Conservation (phyloP, 1,139 yeast species). For the Yarrowia galli region DNA sequence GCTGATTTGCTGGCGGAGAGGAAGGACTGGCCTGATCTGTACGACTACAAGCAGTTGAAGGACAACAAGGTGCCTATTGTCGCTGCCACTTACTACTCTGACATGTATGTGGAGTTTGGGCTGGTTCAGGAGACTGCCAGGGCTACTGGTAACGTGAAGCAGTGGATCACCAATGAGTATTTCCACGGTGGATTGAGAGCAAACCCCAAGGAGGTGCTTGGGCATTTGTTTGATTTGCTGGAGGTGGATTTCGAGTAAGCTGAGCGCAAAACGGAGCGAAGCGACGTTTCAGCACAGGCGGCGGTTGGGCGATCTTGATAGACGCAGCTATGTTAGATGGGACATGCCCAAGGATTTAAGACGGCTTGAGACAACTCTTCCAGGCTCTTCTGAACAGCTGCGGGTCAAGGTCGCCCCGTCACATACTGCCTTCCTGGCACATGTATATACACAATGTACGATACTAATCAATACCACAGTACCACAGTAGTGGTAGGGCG, state of each 20-base stretch:
- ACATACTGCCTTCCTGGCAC: neutral
- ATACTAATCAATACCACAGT: too few relatives aligned
- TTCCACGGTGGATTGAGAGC: conserved; percentile 62
- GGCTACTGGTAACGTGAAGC: conserved; percentile 54
- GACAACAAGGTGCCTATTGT: conserved; percentile 51
- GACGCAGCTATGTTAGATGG: too few relatives aligned
- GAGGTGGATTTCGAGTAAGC: conserved; percentile 56
- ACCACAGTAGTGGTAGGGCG: too few relatives aligned
- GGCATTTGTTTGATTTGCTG: conserved; percentile 54
- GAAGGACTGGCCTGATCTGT: conserved; percentile 56
- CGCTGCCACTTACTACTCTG: conserved; percentile 59
- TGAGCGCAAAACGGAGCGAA: too few relatives aligned
- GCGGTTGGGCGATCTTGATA: too few relatives aligned
- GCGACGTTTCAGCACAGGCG: too few relatives aligned
- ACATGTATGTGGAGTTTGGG: conserved; percentile 63
- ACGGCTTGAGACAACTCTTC: too few relatives aligned
- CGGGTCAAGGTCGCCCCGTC: too few relatives aligned
- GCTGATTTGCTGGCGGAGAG: conserved; percentile 56
- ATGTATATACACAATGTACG: conserved; percentile 11
- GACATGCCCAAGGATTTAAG: too few relatives aligned
- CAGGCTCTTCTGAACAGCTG: too few relatives aligned
- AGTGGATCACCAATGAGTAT: conserved; percentile 58
- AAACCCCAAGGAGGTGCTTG: conserved; percentile 55
- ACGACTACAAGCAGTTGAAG: conserved; percentile 52
- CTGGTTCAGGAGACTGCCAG: conserved; percentile 52